Evolutionary conservation across 169 alveolate species (phyloP), one percentile per base, ranked within the genome.

Genomic region (Babesia sp.): DNA sequence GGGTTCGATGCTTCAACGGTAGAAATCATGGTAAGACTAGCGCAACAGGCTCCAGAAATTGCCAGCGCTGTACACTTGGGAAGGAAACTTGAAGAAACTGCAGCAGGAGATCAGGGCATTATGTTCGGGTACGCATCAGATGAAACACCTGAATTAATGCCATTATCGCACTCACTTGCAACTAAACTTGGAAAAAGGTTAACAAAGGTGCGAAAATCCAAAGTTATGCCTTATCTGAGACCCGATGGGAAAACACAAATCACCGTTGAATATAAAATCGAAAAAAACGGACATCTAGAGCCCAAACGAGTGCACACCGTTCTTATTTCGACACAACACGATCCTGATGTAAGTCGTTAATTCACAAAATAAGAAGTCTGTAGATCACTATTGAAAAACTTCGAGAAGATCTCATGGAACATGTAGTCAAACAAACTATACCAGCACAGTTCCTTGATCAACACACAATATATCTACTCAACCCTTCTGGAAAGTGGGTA

Each of bases 51-150:
- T 71, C 95, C 94, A 14, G 99, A 98, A 74, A 97, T 97, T 36
- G 99, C 99, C 2, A 93, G 93, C 51, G 98, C 98, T 55, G 99
- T 98, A 24, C 99, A 96, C 79, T 95, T 83, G 45, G 91, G 93
- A 63, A 97, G 94, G 72, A 85, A 82, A 9, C 95, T 90, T 18
- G 99, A 95, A 72, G 98, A 96, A 18, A 83, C 95, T 16, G 98
- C 98, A 28, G 99, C 99, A 7, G 93, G 99, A 16, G 99, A 97
- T 68, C 98, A 98, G 92, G 99, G 99, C 36, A 93, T 94, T 72
- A 97, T 98, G 99, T 97, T 98, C 84, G 99, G 99, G 18, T 98
- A 97, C 86, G 99, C 99, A 50, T 92, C 99, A 45, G 97, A 96
- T 89, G 99, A 98, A 90, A 97, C 99, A 3, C 93, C 94, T 34